A percentile compares a stretch with the other conserved stretches of the same genome.
Conservation (phyloP, 768 basidiomycete genomes). For the Dioszegia crocea region DNA sequence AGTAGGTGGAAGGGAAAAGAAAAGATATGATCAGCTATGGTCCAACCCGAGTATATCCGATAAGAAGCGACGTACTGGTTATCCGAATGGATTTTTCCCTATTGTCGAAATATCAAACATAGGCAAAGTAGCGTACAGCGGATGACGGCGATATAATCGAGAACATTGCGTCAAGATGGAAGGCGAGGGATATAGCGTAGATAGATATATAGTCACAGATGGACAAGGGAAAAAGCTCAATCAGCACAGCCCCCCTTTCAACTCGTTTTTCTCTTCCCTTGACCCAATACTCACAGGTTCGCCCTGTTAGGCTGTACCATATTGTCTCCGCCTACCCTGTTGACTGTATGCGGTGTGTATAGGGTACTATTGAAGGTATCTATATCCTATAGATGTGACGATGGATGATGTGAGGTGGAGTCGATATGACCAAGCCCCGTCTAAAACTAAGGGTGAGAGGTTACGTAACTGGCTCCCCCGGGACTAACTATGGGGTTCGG, state of each 20-base stretch:
- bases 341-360: background rate
- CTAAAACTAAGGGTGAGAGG: background rate
- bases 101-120: background rate
- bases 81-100: conserved; percentile 23
- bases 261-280: background rate
- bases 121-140: background rate
- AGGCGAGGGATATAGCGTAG: too few species aligned
- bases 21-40: background rate
- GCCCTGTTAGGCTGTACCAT: conserved; percentile 25
- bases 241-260: conserved; percentile 9
- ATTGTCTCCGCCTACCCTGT: background rate
- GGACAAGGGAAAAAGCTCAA: background rate
- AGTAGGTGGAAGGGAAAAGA: background rate
- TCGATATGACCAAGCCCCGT: background rate
- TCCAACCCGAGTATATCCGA: background rate
- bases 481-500: too few species aligned
- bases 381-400: too few species aligned
- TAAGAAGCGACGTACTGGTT: conserved; percentile 16
- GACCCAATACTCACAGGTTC: conserved; percentile 17
- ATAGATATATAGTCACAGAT: too few species aligned
- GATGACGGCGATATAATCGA: too few species aligned
- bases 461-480: too few species aligned
- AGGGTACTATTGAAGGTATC: background rate
- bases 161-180: too few species aligned
- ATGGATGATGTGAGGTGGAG: too few species aligned